Percentiles rank a stretch among this genome's conserved stretches.
phyloP scores from a whole-genome alignment of 2,329 filamentous ascomycete genomes.

The Fusarium abutilonis region DNA sequence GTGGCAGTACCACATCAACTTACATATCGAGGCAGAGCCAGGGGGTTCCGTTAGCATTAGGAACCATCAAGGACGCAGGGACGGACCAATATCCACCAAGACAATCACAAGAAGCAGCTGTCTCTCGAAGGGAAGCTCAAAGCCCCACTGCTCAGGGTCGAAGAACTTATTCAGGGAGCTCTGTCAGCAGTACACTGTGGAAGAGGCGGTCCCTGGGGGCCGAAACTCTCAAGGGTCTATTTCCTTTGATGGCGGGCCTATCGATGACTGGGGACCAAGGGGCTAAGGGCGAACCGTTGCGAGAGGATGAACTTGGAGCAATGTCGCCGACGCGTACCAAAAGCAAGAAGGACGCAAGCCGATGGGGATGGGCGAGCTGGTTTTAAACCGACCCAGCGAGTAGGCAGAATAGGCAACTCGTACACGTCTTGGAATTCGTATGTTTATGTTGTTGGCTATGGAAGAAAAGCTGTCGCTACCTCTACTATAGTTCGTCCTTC shows the following conservation, averaged over 20 bases:
- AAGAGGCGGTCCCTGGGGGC: constrained; percentile 38
- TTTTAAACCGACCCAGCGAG: constrained; percentile 40
- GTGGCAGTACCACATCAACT: constrained; percentile 12
- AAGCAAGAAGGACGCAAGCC: constrained; percentile 42
- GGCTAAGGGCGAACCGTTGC: constrained; percentile 9
- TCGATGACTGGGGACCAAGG: constrained; percentile 25
- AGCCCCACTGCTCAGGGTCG: constrained; percentile 3
- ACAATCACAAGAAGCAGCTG: constrained; percentile 5
- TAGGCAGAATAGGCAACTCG: constrained; percentile 16
- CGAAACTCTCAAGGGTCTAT: constrained; percentile 35
- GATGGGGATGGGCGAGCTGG: constrained; percentile 47
- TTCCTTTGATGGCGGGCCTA: constrained; percentile 31
- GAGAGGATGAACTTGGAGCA: constrained; percentile 17
- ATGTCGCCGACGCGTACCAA: constrained; percentile 15
- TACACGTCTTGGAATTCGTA: constrained; percentile 17
- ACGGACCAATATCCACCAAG: neutral
- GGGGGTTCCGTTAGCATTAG: constrained; percentile 9
- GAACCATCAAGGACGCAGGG: constrained; percentile 6
- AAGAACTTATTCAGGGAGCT: constrained; percentile 16
- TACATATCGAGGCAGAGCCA: constrained; percentile 17
- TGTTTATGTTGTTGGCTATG: constrained; percentile 34
- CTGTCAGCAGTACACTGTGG: constrained; percentile 23
- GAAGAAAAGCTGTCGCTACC: constrained; percentile 16
- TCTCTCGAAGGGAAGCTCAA: constrained; percentile 8
- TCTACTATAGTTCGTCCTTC: constrained; percentile 54